Evolutionary conservation across 106 monocot genomes (phyloP), one percentile per base, ranked within the genome.

Genomic region (Dendrobium huoshanense): DNA sequence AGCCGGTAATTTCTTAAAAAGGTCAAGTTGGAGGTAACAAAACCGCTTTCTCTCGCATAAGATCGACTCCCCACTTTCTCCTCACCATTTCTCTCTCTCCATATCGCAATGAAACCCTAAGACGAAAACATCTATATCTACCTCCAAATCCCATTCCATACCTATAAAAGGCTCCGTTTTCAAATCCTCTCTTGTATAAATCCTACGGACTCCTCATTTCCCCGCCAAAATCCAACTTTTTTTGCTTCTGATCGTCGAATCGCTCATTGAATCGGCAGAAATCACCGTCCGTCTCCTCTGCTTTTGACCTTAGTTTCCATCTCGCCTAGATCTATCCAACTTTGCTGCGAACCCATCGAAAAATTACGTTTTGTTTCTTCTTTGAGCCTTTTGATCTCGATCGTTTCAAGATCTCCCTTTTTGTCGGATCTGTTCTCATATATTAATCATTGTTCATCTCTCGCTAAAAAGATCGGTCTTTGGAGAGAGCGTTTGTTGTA

Each of bases 151-250:
- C 37, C 70, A 19, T 74, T 18, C 42, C 43, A 41, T 43, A 19
- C 70, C 74, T 73, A 73, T 73, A 73, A 41, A 73, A 73, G 73
- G 8, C 73, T 13, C 73, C 18, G 2, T 73, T 73, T 73, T 73
- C 0, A 73, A 73, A 73, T 73, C 19, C 42, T 25, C 19, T 42
- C 68, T 61, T 70, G 8, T 70, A 70, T 70, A 70, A 70, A 37
- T 70, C 70, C 17, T 42, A 42, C 6, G 19, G 5, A 3, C 42
- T 20, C 40, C 33, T 73, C 73, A 2, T 41, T 73, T 42, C 7
- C 70, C 40, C 73, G 42, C 73, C 73, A 40, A 68, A 16, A 42
- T 73, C 73, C 19, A 73, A 16, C 5, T 73, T 73, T 42, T 73
- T 7, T 33, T 70, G 9, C 33, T 31, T 16, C 31, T 31, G 18